Percentiles rank a stretch among this genome's conserved stretches.
These are phyloP conservation scores for Fusarium palustre DNA, from an alignment of 2,329 filamentous ascomycete species.

Conservation along the genomic window DNA sequence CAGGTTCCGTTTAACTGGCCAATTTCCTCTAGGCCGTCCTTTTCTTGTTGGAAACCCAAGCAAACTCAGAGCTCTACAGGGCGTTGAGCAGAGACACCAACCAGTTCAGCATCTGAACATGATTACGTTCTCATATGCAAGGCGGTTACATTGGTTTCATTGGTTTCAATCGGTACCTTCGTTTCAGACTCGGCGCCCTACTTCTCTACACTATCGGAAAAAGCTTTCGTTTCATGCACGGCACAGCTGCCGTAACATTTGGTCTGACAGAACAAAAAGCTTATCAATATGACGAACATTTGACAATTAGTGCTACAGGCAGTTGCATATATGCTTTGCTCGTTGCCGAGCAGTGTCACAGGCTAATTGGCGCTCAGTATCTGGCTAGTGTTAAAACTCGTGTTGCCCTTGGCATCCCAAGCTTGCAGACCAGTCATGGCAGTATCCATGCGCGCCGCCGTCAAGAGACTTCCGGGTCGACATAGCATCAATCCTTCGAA, in stretches of 20 bases:
- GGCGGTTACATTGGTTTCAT: slow-evolving; percentile 13
- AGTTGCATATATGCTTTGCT: slow-evolving; percentile 8
- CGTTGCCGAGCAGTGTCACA: neutral
- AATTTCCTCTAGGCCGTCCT: slow-evolving; percentile 21
- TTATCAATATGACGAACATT: slow-evolving; percentile 8
- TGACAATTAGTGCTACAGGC: slow-evolving; percentile 2
- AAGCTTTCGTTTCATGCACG: neutral
- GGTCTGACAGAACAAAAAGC: neutral
- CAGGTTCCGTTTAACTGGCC: slow-evolving; percentile 22
- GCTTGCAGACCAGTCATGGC: neutral
- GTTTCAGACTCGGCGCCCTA: slow-evolving; percentile 23
- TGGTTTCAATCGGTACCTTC: slow-evolving; percentile 21
- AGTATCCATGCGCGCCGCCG: slow-evolving; percentile 10
- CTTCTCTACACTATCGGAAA: neutral
- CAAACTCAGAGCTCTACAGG: slow-evolving; percentile 17
- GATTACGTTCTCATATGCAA: slow-evolving; percentile 28
- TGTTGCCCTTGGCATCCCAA: neutral
- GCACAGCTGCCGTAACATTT: slow-evolving; percentile 1
- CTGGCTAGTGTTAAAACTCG: neutral
- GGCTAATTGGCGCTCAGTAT: neutral
- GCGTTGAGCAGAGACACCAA: slow-evolving; percentile 11
- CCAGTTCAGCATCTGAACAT: slow-evolving; percentile 13
- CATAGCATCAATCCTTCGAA: slow-evolving; percentile 20
- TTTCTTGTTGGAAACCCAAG: slow-evolving; percentile 25
- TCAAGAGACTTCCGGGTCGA: slow-evolving; percentile 16